Base-by-base conservation (phyloP, 2,329 filamentous ascomycete genomes). In the Tolypocladium inflatum region DNA sequence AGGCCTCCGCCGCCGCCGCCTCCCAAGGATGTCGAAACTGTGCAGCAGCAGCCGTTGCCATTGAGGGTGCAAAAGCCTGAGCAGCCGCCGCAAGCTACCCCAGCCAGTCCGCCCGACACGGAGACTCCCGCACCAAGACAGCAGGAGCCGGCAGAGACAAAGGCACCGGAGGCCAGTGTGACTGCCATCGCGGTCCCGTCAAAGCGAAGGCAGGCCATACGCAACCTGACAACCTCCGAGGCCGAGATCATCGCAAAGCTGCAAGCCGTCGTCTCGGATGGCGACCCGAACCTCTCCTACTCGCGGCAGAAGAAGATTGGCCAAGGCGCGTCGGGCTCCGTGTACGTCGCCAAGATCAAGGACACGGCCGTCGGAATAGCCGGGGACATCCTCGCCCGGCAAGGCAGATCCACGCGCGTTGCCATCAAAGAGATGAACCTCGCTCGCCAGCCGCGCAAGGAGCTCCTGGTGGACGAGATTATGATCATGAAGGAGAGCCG, bases 341-440 rank as follows among this genome's bases (percentile, higher is more conserved):
- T 99, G 53, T 99, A 99, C 69, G 93, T 99, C 61, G 94, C 94
- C 62, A 94, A 95, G 70, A 90, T 99, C 62, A 94, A 94, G 73
- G 90, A 96, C 68, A 87, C 83, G 58, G 90, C 93, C 2, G 82
- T 85, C 19, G 95, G 91, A 17, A 84, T 90, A 64, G 93, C 93
- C 21, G 84, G 87, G 61, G 85, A 91, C 55, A 77, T 97, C 41
- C 81, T 96, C 61, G 85, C 89, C 48, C 84, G 87, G 64, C 88
- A 95, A 68, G 92, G 91, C 11, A 80, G 84, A 54, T 85, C 90
- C 62, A 90, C 90, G 55, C 91, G 97, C 71, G 94, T 99, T 61
- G 94, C 94, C 50, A 99, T 99, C 71, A 99, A 99, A 78, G 94
- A 99, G 77, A 99, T 99, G 94, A 94, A 99, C 76, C 83, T 99